These are phyloP conservation scores for Chaetomium strumarium DNA, from an alignment of 2,329 filamentous ascomycete species.

Conservation along the genomic window DNA sequence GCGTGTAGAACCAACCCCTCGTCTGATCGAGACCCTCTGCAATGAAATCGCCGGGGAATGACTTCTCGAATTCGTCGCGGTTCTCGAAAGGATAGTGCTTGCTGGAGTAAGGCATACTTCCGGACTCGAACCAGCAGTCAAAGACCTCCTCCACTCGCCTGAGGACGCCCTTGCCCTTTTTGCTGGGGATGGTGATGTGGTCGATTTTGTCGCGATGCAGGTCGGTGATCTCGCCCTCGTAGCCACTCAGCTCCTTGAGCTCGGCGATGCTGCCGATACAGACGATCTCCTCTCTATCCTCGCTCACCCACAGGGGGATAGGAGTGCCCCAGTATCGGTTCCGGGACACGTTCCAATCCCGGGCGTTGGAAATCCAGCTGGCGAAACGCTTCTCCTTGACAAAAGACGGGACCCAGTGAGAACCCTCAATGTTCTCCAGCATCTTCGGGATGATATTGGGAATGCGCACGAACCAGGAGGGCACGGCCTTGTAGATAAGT, in stretches of 20 bases:
- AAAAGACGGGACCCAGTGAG: slow-evolving; percentile 85
- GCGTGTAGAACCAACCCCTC: slow-evolving; percentile 93
- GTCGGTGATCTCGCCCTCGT: slow-evolving; percentile 73
- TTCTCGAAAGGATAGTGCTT: slow-evolving; percentile 92
- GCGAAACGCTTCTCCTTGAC: slow-evolving; percentile 90
- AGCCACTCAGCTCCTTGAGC: slow-evolving; percentile 80
- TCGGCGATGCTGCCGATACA: slow-evolving; percentile 82
- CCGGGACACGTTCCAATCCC: slow-evolving; percentile 91
- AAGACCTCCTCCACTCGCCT: slow-evolving; percentile 83
- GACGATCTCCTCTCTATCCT: slow-evolving; percentile 79
- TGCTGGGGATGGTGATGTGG: slow-evolving; percentile 87
- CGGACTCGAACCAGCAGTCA: slow-evolving; percentile 93
- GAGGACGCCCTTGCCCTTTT: slow-evolving; percentile 77
- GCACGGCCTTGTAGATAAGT: slow-evolving; percentile 85
- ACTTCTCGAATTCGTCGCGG: slow-evolving; percentile 69
- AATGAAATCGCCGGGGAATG: slow-evolving; percentile 90
- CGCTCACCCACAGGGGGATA: slow-evolving; percentile 85
- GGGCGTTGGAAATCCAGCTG: slow-evolving; percentile 85
- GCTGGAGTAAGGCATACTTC: slow-evolving; percentile 90
- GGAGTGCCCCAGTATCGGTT: slow-evolving; percentile 96
- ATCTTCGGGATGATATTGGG: slow-evolving; percentile 77
- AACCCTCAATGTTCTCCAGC: slow-evolving; percentile 82
- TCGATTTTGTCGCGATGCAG: slow-evolving; percentile 92
- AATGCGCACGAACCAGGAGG: slow-evolving; percentile 92
- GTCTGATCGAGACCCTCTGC: slow-evolving; percentile 86